Percentiles rank a stretch among this genome's conserved stretches.
These are phyloP conservation scores for Aspergillus tubingensis DNA, from an alignment of 2,329 filamentous ascomycete species.

Conservation along the genomic window DNA sequence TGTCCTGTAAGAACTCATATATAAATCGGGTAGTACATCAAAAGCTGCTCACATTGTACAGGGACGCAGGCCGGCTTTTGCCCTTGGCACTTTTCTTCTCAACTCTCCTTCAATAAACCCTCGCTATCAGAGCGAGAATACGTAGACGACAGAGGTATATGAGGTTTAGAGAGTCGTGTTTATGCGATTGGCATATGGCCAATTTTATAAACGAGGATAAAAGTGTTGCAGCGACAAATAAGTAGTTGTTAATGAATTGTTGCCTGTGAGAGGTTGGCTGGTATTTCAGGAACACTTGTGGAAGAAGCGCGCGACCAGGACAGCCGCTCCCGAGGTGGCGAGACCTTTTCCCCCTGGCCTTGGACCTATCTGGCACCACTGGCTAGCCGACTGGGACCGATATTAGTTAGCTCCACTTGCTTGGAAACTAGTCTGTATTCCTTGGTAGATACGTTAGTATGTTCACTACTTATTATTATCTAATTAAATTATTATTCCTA, in stretches of 20 bases:
- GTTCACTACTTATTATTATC: slow-evolving; percentile 5
- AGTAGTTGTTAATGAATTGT: not conserved
- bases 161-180: not conserved
- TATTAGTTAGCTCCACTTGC: slow-evolving; percentile 12
- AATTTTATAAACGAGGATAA: not conserved
- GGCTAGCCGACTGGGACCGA: slow-evolving; percentile 34
- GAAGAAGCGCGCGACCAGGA: slow-evolving; percentile 20
- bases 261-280: not conserved
- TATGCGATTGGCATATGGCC: not conserved
- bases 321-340: slow-evolving; percentile 38
- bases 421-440: not conserved
- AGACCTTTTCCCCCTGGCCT: slow-evolving; percentile 30
- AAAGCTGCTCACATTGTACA: slow-evolving; percentile 24
- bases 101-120: not conserved
- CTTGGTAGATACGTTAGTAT: not conserved
- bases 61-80: not conserved
- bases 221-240: not conserved
- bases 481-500: slow-evolving; percentile 6
- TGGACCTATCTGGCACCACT: slow-evolving; percentile 33
- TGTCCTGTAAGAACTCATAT: slow-evolving; percentile 1
- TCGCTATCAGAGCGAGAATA: not conserved
- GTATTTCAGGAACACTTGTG: slow-evolving; percentile 25
- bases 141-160: not conserved
- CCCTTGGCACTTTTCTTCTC: not conserved
- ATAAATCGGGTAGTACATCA: not conserved